Conservation (phyloP, 306 rosid genomes). For the Rosa lucieae region DNA sequence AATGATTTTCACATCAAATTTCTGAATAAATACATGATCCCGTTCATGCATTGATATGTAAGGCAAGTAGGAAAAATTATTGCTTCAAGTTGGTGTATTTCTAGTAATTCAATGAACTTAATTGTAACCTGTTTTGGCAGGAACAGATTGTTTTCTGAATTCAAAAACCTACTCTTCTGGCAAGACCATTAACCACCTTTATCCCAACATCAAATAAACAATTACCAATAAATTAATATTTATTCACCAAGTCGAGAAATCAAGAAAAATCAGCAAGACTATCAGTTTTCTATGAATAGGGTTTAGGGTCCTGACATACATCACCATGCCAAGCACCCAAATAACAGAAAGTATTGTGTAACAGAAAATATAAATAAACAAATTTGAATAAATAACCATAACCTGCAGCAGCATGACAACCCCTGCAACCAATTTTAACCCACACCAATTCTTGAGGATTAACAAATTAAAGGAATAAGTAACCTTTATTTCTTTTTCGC, state of each 20-base stretch:
- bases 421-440: constrained; percentile 35
- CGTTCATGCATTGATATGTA: constrained; percentile 23
- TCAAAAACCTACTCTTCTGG: background rate
- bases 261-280: constrained; percentile 14
- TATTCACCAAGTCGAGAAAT: background rate
- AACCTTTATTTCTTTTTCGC: constrained; percentile 31
- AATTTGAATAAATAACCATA: constrained; percentile 20
- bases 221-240: constrained; percentile 8
- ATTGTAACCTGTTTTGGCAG: background rate
- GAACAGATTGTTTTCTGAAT: background rate
- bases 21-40: constrained; percentile 72
- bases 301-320: constrained; percentile 19
- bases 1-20: constrained; percentile 85
- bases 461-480: constrained; percentile 37
- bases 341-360: constrained; percentile 25
- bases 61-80: too few relatives aligned
- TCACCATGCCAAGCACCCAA: constrained; percentile 16
- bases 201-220: constrained; percentile 1
- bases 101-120: background rate
- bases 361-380: constrained; percentile 33
- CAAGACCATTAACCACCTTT: background rate
- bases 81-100: too few relatives aligned
- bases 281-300: constrained; percentile 11
- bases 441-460: constrained; percentile 42
- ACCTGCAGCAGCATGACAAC: constrained; percentile 11